Evolutionary conservation across 179 eudicot genomes (phyloP).

Genomic region (Drosera spatulata): DNA sequence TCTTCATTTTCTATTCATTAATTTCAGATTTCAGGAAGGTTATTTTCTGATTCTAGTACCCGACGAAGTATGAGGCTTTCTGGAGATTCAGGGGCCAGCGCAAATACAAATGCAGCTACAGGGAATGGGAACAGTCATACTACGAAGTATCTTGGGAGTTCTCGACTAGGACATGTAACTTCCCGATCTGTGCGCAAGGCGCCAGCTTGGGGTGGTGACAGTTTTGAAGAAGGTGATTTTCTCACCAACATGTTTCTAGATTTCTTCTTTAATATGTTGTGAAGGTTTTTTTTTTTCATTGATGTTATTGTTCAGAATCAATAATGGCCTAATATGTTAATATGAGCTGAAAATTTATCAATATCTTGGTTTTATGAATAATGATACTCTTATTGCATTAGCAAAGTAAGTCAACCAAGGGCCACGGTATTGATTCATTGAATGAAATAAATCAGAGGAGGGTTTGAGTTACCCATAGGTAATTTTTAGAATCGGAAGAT

Average conservation of each 20-base stretch:
- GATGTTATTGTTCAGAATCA: too few species aligned
- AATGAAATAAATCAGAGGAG: too few species aligned
- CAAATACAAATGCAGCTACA: slow-evolving; percentile 34
- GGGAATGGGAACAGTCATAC: slow-evolving; percentile 82
- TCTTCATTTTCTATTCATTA: background rate
- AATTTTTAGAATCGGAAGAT: too few species aligned
- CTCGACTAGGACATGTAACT: slow-evolving; percentile 55
- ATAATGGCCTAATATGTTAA: too few species aligned
- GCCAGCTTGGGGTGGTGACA: slow-evolving; percentile 57
- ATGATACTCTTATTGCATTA: too few species aligned
- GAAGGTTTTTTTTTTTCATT: too few species aligned
- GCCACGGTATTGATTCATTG: too few species aligned
- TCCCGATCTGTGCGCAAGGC: slow-evolving; percentile 79
- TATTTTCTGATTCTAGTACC: slow-evolving; percentile 89
- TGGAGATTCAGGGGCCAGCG: slow-evolving; percentile 44
- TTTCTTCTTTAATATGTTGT: background rate
- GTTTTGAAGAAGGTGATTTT: slow-evolving; percentile 70
- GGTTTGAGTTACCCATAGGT: too few species aligned
- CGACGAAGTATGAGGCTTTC: slow-evolving; percentile 89
- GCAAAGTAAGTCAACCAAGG: too few species aligned
- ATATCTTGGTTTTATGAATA: too few species aligned
- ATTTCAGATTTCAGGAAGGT: slow-evolving; percentile 84
- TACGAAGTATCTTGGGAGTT: slow-evolving; percentile 50
- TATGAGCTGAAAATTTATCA: too few species aligned
- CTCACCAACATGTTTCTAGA: background rate